phyloP scores from a whole-genome alignment of 768 basidiomycete genomes.

The Boletus edulis region DNA sequence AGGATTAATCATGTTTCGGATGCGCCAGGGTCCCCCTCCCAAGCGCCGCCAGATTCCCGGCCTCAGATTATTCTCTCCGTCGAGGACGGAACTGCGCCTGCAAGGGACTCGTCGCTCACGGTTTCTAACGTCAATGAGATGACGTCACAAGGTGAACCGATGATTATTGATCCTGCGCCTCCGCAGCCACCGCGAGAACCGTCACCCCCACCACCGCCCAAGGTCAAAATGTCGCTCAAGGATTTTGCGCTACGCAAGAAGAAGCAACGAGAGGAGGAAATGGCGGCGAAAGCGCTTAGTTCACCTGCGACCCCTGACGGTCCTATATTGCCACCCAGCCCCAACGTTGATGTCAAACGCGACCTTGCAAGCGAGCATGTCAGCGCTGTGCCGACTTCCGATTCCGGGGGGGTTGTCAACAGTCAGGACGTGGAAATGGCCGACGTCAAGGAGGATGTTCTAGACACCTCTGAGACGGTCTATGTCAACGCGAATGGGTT shows the following conservation, averaged over 20 bases:
- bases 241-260: conserved; percentile 58
- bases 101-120: background rate
- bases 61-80: background rate
- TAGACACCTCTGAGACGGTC: background rate
- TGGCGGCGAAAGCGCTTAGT: conserved; percentile 27
- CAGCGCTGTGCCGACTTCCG: background rate
- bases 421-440: conserved; percentile 13
- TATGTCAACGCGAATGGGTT: background rate
- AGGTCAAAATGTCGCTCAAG: conserved; percentile 55
- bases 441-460: background rate
- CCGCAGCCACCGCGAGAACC: conserved; percentile 10
- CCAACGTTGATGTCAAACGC: conserved; percentile 12
- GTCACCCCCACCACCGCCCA: conserved; percentile 40
- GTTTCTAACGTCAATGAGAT: conserved; percentile 1
- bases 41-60: background rate
- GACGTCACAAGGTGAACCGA: conserved; percentile 7
- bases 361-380: conserved; percentile 13
- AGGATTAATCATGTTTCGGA: background rate
- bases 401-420: background rate
- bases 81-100: background rate
- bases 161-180: conserved; percentile 5
- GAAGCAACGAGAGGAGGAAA: conserved; percentile 48
- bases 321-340: conserved; percentile 18
- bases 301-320: conserved; percentile 22
- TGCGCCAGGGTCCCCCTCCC: background rate